Evolutionary conservation across 2,329 filamentous ascomycete genomes (phyloP), one percentile per base, ranked within the genome.

Genomic region (Davidsoniella eucalypti): DNA sequence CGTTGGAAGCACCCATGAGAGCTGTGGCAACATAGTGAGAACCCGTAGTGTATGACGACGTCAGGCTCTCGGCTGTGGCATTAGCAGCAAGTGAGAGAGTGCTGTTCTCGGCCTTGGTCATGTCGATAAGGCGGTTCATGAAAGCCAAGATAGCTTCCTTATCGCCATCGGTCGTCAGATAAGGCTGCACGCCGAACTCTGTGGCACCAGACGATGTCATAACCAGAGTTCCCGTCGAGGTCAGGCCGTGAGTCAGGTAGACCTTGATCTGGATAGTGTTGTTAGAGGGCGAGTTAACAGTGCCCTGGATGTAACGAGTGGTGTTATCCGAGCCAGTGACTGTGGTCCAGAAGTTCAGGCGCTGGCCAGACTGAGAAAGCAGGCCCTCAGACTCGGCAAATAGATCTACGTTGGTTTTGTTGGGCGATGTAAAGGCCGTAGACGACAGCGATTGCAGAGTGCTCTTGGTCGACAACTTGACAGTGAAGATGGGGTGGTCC

Each of bases 271-370:
- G 70, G 60, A 75, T 71, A 33, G 70, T 64, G 57, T 72, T 62
- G 55, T 69, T 83, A 3, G 79, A 78, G 50, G 65, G 67, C 57
- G 80, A 80, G 58, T 80, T 82, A 64, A 82, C 73, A 58, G 84
- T 83, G 61, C 76, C 75, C 8, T 63, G 61, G 3, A 69, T 67
- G 41, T 65, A 58, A 9, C 67, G 66, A 49, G 70, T 67, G 48
- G 63, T 58, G 56, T 70, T 58, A 50, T 67, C 65, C 37, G 63
- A 61, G 54, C 73, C 70, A 49, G 71, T 74, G 14, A 69, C 61
- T 12, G 63, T 65, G 2, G 67, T 67, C 68, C 67, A 69, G 65
- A 67, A 66, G 62, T 67, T 66, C 53, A 72, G 59, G 16, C 70
- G 63, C 55, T 70, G 69, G n/a, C 65, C 64, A 2, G 64, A 64